phyloP scores from a whole-genome alignment of 176 grass and related monocot species.

The Phoenix dactylifera region DNA sequence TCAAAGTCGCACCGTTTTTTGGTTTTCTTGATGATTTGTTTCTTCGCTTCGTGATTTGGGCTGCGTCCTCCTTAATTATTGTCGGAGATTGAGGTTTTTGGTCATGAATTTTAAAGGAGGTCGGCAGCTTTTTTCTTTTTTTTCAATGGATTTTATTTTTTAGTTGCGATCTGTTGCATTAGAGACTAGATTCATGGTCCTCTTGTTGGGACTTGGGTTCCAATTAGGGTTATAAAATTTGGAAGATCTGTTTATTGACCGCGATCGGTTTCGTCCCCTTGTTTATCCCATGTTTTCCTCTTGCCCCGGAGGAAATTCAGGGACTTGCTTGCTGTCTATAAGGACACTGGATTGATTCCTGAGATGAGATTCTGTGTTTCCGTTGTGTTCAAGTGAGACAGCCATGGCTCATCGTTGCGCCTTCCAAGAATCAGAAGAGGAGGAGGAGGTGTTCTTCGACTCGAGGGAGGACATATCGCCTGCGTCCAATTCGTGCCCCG shows the following conservation, averaged over 20 bases:
- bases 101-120: background rate
- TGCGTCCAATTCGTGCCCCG: conserved; percentile 15
- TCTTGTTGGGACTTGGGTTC: conserved; percentile 11
- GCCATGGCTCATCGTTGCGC: conserved; percentile 11
- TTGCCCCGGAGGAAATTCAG: conserved; percentile 21
- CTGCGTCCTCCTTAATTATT: background rate
- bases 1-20: background rate
- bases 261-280: conserved; percentile 16
- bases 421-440: conserved; percentile 9
- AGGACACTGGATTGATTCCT: conserved; percentile 8
- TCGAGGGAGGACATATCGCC: conserved; percentile 22
- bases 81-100: background rate
- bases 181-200: conserved; percentile 23
- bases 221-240: conserved; percentile 24
- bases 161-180: background rate
- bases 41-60: background rate
- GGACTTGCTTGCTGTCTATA: conserved; percentile 23
- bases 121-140: background rate
- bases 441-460: conserved; percentile 25
- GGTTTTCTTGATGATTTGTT: background rate
- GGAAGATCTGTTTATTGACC: conserved; percentile 24
- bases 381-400: conserved; percentile 1
- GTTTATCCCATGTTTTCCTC: conserved; percentile 6
- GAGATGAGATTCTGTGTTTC: no score
- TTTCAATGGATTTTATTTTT: background rate